Evolutionary conservation across 2,329 filamentous ascomycete species (phyloP), one percentile per base, ranked within the genome.

Genomic region (Microcera coccophila): DNA sequence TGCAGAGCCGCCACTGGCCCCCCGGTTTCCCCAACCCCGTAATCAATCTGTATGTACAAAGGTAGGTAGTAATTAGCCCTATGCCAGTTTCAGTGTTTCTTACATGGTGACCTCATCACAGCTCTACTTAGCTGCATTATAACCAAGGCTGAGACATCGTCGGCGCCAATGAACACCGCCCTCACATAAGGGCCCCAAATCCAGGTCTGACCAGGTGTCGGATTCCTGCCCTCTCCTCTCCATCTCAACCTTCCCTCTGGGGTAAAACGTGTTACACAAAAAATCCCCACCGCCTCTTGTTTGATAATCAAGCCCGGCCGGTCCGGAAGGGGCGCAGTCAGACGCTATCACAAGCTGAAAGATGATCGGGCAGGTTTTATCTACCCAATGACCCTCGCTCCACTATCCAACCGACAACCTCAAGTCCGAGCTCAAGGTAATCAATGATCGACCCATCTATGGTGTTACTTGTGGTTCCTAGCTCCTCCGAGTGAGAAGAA

Each of bases 321-420:
- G 45, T 48, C 55, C 55, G 55, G 53, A 57, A 42, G 41, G 48
- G 39, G 48, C 52, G 40, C 49, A 52, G 49, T 43, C 37, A 42
- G 42, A 40, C 41, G 22, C 39, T 46, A 44, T 47, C 34, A 44
- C 47, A 37, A 44, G 41, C 44, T 38, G 26, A 43, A 33, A 21
- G 33, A 37, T 36, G 33, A 35, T 48, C 39, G 44, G 41, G 24
- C 45, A 42, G 28, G 45, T 43, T 48, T 47, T 29, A 32, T n/a
- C n/a, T n/a, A n/a, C n/a, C n/a, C n/a, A n/a, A n/a, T n/a, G 8
- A 32, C 5, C 37, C 41, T 38, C 50, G 49, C 43, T 58, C 53
- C 48, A 49, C 55, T 40, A 49, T 55, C 8, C 8, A 4, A 9
- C 4, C 17, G 9, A n/a, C 5, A 32, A 8, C 29, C 15, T 32